Base-by-base conservation (phyloP, 1,284 basidiomycete genomes). In the Ustilago nuda region DNA sequence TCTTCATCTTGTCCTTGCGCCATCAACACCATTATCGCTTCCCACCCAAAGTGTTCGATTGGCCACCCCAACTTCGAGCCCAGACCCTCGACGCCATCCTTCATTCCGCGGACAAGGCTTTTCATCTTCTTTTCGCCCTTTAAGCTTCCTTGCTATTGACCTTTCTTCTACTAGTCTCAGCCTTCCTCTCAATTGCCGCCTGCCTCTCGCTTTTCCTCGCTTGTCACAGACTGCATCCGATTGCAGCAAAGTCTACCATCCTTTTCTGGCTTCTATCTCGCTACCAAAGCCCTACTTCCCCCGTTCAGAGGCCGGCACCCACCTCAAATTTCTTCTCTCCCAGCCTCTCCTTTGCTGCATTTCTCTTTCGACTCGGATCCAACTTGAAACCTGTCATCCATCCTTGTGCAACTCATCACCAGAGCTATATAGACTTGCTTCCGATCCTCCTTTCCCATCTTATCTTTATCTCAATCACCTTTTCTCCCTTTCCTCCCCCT, bases 371-470 rank as follows among this genome's bases (percentile, higher is more conserved):
- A 32, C 43, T 45, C 43, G 43, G n/a, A 45, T 45, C 56, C 19
- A 58, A 35, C 50, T 50, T 58, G 45, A 58, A 58, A 48, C 7
- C 43, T 19, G 43, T 19, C 43, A 45, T 7, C 11, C 43, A n/a
- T 45, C n/a, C 33, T 27, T 35, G 45, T 19, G 45, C 15, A 46
- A n/a, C 11, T 13, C 36, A 9, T 37, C 8, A 19, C n/a, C n/a
- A n/a, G 19, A 37, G 32, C 41, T 71, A 71, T 71, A 71, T 66
- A 71, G 68, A 54, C 54, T n/a, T 35, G 12, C 41, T 46, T 48
- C 61, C 19, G 39, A 56, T 68, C 60, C 32, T 15, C 15, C 15
- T 36, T 30, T 41, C 11, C 56, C 17, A 37, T 37, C 35, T 27
- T 30, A 30, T 12, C 46, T 7, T 51, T 30, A 52, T 17, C 35